phyloP scores from a whole-genome alignment of 768 basidiomycete species.

The Hypholoma fasciculare region DNA sequence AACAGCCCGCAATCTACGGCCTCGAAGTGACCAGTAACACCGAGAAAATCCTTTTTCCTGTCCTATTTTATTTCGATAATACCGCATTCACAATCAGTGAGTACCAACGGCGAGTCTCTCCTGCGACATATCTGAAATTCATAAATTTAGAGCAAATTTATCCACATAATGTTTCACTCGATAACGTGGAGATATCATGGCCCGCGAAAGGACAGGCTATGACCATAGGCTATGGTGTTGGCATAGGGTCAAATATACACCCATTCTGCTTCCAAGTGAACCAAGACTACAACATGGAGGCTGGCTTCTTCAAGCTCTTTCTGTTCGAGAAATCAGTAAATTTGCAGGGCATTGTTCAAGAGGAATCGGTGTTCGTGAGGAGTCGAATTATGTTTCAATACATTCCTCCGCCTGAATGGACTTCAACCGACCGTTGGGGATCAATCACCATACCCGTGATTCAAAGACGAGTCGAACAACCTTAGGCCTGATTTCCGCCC shows the following conservation, averaged over 20 bases:
- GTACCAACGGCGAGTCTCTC: not conserved
- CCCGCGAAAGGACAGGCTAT: not conserved
- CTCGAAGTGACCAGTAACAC: not conserved
- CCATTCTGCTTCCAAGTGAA: not conserved
- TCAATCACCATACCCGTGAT: not conserved
- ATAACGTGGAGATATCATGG: not conserved
- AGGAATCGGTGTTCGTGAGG: not conserved
- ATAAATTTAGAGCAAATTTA: not conserved
- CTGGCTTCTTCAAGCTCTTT: conserved; percentile 7
- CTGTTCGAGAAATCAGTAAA: not conserved
- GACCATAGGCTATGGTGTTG: conserved; percentile 11
- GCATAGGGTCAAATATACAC: not conserved
- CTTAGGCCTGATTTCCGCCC: too few species aligned
- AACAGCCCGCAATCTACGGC: not conserved
- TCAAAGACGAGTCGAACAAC: not conserved
- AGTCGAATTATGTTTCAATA: not conserved
- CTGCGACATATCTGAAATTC: not conserved
- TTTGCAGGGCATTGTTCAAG: not conserved
- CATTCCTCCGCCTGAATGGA: not conserved
- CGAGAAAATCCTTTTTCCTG: conserved; percentile 2
- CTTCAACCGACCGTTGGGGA: not conserved
- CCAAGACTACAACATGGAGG: not conserved
- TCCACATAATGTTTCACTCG: not conserved
- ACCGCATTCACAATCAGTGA: conserved; percentile 26
- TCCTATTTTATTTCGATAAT: conserved; percentile 27